Conservation (phyloP, 495 filamentous ascomycete genomes). For the Tetracladium setigerum region DNA sequence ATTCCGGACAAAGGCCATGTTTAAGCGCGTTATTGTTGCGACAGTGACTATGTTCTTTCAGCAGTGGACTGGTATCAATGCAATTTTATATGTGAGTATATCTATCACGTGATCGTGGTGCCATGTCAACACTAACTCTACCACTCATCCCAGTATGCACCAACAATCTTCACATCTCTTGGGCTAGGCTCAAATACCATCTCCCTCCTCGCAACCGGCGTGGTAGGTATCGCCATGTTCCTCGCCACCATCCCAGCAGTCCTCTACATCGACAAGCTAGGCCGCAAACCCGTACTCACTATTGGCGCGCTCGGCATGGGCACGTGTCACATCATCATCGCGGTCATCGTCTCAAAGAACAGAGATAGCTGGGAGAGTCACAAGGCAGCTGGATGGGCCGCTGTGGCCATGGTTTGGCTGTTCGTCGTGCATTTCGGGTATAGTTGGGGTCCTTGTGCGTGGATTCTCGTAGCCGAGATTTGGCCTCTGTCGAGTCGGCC, state of each 20-base stretch:
- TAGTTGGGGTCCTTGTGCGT: conserved; percentile 64
- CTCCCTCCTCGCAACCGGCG: conserved; percentile 69
- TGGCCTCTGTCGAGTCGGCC: conserved; percentile 69
- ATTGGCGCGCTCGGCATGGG: conserved; percentile 52
- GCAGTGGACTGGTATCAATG: conserved; percentile 69
- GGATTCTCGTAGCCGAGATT: conserved; percentile 67
- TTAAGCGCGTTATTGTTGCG: conserved; percentile 63
- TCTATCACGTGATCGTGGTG: not conserved
- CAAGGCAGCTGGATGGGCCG: conserved; percentile 64
- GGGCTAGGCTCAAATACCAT: conserved; percentile 53
- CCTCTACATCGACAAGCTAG: conserved; percentile 54
- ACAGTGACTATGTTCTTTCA: conserved; percentile 65
- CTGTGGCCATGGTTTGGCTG: conserved; percentile 74
- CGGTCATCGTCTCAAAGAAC: conserved; percentile 61
- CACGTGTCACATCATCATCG: conserved; percentile 63
- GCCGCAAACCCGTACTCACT: conserved; percentile 49
- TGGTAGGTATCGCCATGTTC: conserved; percentile 72
- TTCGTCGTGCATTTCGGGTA: conserved; percentile 79
- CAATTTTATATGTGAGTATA: conserved; percentile 43
- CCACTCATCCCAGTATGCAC: conserved; percentile 44
- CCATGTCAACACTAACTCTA: not conserved
- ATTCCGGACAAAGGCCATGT: conserved; percentile 67
- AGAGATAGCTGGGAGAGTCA: conserved; percentile 50
- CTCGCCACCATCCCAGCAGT: conserved; percentile 61
- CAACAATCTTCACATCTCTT: conserved; percentile 60